Evolutionary conservation across 2,329 filamentous ascomycete species (phyloP).

Genomic region (Camillea tinctor): DNA sequence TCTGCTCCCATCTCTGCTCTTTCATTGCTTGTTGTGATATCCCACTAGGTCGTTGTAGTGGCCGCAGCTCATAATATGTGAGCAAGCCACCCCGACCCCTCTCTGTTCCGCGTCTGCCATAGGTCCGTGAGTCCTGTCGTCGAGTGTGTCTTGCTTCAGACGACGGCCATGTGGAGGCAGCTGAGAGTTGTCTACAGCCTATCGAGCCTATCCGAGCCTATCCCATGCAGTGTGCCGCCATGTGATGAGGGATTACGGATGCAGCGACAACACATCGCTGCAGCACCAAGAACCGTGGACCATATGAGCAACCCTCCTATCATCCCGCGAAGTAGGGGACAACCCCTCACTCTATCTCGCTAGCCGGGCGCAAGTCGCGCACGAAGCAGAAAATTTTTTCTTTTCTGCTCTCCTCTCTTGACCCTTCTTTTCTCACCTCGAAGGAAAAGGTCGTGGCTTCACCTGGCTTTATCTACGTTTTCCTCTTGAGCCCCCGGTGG

Average conservation of each 20-base stretch:
- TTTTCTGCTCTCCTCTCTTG: not conserved
- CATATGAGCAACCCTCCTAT: not conserved
- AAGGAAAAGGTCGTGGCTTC: not conserved
- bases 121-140: constrained; percentile 37
- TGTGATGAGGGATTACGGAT: constrained; percentile 42
- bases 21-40: constrained; percentile 6
- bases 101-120: constrained; percentile 37
- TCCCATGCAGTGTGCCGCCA: constrained; percentile 30
- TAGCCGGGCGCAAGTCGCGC: not conserved
- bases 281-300: constrained; percentile 25
- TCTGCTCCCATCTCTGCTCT: constrained; percentile 1
- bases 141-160: constrained; percentile 40
- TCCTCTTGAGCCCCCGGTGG: not conserved
- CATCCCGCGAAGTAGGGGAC: not conserved
- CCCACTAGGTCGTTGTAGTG: constrained; percentile 42
- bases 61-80: constrained; percentile 33
- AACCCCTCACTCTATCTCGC: not conserved
- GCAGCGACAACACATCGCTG: constrained; percentile 44
- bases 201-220: constrained; percentile 38
- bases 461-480: not conserved
- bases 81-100: constrained; percentile 45
- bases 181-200: constrained; percentile 39
- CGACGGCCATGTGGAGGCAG: constrained; percentile 35
- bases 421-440: not conserved
- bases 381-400: not conserved